These are phyloP conservation scores for Tremella yokohamensis DNA, from an alignment of 768 basidiomycete species.

Conservation along the genomic window DNA sequence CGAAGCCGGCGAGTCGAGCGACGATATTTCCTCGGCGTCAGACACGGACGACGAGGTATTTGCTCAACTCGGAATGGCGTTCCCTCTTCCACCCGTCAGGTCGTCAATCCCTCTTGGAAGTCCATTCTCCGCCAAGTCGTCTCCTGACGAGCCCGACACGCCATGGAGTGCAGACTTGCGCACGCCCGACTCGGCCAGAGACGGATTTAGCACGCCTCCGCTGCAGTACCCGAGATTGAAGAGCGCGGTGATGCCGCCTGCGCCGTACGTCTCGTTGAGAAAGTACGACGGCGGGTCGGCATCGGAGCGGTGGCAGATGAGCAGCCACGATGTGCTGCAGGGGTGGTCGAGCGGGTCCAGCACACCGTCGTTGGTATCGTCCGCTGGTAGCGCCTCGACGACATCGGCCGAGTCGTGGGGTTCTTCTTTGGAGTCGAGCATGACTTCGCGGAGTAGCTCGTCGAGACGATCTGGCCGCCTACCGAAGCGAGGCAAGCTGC, in stretches of 20 bases:
- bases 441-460: too few species aligned
- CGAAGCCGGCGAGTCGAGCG: not conserved
- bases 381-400: too few species aligned
- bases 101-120: not conserved
- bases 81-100: constrained; percentile 4
- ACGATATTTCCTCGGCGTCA: not conserved
- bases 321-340: not conserved
- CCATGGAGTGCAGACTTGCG: not conserved
- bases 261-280: not conserved
- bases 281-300: not conserved
- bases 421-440: too few species aligned
- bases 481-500: too few species aligned
- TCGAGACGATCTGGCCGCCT: too few species aligned
- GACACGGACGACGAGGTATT: not conserved
- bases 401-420: too few species aligned
- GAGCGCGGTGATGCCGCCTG: not conserved
- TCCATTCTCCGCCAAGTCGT: not conserved
- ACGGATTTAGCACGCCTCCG: not conserved
- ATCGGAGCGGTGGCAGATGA: not conserved
- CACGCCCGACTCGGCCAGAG: not conserved
- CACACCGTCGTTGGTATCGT: too few species aligned
- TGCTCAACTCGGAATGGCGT: not conserved
- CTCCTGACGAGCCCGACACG: constrained; percentile 1
- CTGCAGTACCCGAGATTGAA: not conserved
- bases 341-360: not conserved